Base-by-base conservation (phyloP, 2,329 filamentous ascomycete species). In the Chlorencoelia australis region DNA sequence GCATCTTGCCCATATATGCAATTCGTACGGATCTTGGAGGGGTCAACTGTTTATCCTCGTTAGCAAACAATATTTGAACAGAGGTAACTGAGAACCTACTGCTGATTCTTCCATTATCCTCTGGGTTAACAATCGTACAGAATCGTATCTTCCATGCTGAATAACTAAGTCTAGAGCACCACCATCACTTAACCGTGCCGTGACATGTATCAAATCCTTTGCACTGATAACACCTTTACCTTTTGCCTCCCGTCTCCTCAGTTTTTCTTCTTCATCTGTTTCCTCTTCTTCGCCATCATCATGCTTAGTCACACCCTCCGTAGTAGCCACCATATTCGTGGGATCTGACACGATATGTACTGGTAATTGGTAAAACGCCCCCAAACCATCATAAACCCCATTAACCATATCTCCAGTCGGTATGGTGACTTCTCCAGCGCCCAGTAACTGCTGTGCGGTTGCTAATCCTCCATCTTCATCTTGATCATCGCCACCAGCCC, bases 391-490 rank as follows among this genome's bases (percentile, higher is more conserved):
- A 50, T 86, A 89, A 7, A 82, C 48, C 5, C 37, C 82, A 32
- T 82, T 74, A 25, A 73, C 73, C 14, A 88, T 59, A 50, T 86
- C 71, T 0, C 83, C 82, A 0, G 79, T 82, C 0, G 82, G 82
- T 9, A 87, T 60, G 0, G 80, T 86, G 20, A 88, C 71, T 16
- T 79, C 86, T 7, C 77, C 80, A 1, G 87, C 87, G 51, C 81
- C 75, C 5, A 95, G 62, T 39, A 95, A 81, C 37, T 71, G 74
- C 63, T 95, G 87, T 5, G 88, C 88, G 2, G 79, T 85, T 18
- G 64, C 67, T 7, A 83, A 54, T 13, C 52, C 50, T 21, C 53
- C 55, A 24, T 66, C 47, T 19, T 64, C 55, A 1, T 62, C 67
- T 0, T 54, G 49, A 6, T 41, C 37, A 36, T 47, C 67, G 0